Base-by-base conservation (phyloP, 169 alveolate species). In the Plasmodium relictum region DNA sequence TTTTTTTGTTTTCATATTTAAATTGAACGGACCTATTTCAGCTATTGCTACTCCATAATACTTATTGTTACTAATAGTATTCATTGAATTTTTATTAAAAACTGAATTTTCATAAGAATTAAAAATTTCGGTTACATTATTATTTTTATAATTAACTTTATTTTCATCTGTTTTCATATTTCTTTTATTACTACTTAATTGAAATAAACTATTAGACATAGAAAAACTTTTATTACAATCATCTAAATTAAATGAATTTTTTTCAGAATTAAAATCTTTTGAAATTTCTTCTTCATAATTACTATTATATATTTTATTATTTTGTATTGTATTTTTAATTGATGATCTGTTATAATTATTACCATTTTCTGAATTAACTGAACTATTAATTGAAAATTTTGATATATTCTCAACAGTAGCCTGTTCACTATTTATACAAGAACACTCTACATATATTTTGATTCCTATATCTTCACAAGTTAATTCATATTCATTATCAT, bases 391-490 rank as follows among this genome's bases (percentile, higher is more conserved):
- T 7, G 39, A 65, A 26, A 31, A 37, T 26, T 16, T 48, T 20
- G 70, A 26, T 22, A 65, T 10, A 50, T 69, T 63, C 2, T 18
- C 69, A 1, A 12, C 37, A 26, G 16, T 37, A 26, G 65, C 14
- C 14, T 22, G 78, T 3, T 41, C 89, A 20, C 12, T 41, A 16
- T 24, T 76, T 14, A 76, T 37, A 42, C 66, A 76, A 5, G 89
- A 63, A 14, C 89, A 76, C 22, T 76, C 89, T 6, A 76, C 89
- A 31, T 14, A 76, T 63, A 76, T 76, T 65, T 76, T 76, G 3
- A 66, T 54, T 48, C 89, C 89, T 22, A 76, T 76, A 48, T 76
- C 89, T 12, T 76, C 89, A 45, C 72, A 76, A 0, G 89, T 76
- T 24, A 76, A n/a, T 20, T 63, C 74, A 56, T 76, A 76, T 42